Evolutionary conservation across 352 stramenopile species (phyloP).

Genomic region (Phytophthora meadii): DNA sequence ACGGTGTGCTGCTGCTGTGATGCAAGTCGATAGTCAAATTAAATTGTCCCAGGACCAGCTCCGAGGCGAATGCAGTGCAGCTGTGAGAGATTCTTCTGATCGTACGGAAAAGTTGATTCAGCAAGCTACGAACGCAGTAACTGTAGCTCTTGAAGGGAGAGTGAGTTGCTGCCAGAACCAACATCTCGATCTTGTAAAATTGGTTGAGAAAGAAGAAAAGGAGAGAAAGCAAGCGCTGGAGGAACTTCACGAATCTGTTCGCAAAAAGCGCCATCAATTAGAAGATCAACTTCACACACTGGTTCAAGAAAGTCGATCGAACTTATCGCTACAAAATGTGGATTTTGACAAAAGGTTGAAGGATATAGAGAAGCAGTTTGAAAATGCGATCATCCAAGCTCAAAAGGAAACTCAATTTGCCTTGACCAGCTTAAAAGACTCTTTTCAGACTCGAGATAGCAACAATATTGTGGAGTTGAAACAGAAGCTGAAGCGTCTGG

Average conservation of each 20-base stretch:
- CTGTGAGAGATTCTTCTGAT: constrained; percentile 15
- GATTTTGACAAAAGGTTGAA: constrained; percentile 47
- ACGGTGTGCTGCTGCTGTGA: constrained; percentile 11
- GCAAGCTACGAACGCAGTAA: constrained; percentile 18
- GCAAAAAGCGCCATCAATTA: constrained; percentile 49
- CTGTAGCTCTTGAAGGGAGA: constrained; percentile 28
- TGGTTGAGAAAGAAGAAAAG: constrained; percentile 54
- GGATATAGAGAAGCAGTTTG: constrained; percentile 36
- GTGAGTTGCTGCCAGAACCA: constrained; percentile 36
- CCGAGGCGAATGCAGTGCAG: constrained; percentile 24
- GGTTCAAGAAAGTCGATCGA: constrained; percentile 46
- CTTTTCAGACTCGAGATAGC: constrained; percentile 11
- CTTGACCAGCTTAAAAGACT: constrained; percentile 16
- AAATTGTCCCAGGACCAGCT: constrained; percentile 24
- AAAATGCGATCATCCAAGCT: constrained; percentile 11
- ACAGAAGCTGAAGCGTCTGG: constrained; percentile 35
- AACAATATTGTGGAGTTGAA: constrained; percentile 21
- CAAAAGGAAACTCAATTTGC: constrained; percentile 27
- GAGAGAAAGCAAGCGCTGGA: constrained; percentile 54
- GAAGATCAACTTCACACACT: constrained; percentile 61
- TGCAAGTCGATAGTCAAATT: constrained; percentile 20
- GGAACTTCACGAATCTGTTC: constrained; percentile 46
- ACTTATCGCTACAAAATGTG: constrained; percentile 31
- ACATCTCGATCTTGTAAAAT: constrained; percentile 40
- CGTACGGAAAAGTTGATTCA: constrained; percentile 29